A percentile compares a stretch with the other conserved stretches of the same genome.
These are phyloP conservation scores for Earliella scabrosa DNA, from an alignment of 1,284 basidiomycete species.

Conservation along the genomic window DNA sequence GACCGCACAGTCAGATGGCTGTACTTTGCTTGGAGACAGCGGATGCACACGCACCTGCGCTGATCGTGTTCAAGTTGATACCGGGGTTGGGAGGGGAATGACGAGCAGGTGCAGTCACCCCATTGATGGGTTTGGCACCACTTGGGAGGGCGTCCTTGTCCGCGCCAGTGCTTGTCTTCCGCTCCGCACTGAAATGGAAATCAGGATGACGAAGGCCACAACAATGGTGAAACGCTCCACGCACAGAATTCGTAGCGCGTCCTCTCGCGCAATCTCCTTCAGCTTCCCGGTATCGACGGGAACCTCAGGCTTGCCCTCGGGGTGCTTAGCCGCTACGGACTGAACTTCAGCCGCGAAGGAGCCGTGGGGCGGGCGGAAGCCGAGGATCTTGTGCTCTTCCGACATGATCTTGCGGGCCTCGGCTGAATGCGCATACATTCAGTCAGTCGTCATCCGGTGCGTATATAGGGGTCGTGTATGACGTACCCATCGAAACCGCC, in stretches of 20 bases:
- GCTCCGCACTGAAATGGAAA: slow-evolving; percentile 22
- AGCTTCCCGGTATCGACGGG: slow-evolving; percentile 25
- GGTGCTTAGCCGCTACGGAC: slow-evolving; percentile 40
- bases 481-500: slow-evolving; percentile 31
- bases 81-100: slow-evolving; percentile 20
- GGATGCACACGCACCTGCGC: slow-evolving; percentile 19
- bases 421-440: slow-evolving; percentile 8
- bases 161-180: slow-evolving; percentile 20
- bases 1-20: background rate
- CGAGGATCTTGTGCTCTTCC: slow-evolving; percentile 41
- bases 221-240: background rate
- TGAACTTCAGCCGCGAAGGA: slow-evolving; percentile 44
- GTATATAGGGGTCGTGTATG: slow-evolving; percentile 11
- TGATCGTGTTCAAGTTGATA: slow-evolving; percentile 31
- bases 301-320: slow-evolving; percentile 27
- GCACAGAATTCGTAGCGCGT: slow-evolving; percentile 34
- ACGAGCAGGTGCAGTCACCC: slow-evolving; percentile 9
- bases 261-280: slow-evolving; percentile 34
- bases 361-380: slow-evolving; percentile 42
- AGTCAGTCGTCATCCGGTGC: slow-evolving; percentile 8
- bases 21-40: background rate
- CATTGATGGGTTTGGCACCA: slow-evolving; percentile 3
- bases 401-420: slow-evolving; percentile 43
- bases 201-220: background rate
- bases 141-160: slow-evolving; percentile 12